Evolutionary conservation across 148 eudicot genomes (phyloP), one percentile per base, ranked within the genome.

Genomic region (Rhododendron simsii): DNA sequence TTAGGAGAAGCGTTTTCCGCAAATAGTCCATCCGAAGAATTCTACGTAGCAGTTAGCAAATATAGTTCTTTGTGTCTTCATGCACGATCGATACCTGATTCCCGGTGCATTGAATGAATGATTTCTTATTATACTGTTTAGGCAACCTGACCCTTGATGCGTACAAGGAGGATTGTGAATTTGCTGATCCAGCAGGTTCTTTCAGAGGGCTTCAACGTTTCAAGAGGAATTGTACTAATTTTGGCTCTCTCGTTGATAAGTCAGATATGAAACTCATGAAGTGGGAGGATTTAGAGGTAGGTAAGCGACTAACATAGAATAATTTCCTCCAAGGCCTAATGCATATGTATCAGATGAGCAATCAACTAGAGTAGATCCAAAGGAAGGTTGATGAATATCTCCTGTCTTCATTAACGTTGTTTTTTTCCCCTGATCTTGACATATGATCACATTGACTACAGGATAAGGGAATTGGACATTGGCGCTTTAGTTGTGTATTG

Each of bases 111-210:
- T 20, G 15, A 26, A 18, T 7, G 13, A 51, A 53, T 57, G 15
- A 7, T 26, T 75, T 23, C 78, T 26, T 33, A 33, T 86, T 45
- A 51, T 18, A 0, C 28, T 55, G 21, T 87, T 81, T 87, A 96
- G 99, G 99, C 81, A 93, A 94, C 87, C 86, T 97, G 85, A 92
- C 99, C 0, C 82, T 93, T n/a, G 89, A 90, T 79, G 99, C 98
- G 16, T 97, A 97, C 61, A 95, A 93, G 90, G 96, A 97, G 78
- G 90, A 97, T 50, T 97, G 99, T 81, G 99, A 97, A 87, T 97
- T 97, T 88, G 98, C 99, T 6, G 99, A 97, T 91, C 99, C 99
- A 59, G 98, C 99, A 1, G 99, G 99, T 77, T 95, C 99, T 9
- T 97, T 97, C 86, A 93, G 89, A 90, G 99, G 99, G 41, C 93